Conservation (phyloP, 169 alveolate genomes). For the Theileria sp. region DNA sequence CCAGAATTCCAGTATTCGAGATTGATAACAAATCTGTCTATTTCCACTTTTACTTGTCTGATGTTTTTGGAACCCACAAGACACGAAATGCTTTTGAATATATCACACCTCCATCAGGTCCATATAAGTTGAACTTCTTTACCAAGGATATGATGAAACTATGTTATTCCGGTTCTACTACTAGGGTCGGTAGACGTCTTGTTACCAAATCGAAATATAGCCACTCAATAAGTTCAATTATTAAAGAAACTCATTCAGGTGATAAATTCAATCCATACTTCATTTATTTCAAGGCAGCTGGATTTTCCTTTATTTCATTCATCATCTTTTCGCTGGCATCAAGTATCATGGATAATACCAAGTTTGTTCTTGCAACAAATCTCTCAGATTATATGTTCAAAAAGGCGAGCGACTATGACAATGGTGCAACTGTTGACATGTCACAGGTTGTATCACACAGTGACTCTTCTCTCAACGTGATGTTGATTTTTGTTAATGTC, state of each 20-base stretch:
- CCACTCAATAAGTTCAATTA: neutral
- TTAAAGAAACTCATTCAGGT: neutral
- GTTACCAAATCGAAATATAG: neutral
- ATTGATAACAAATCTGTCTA: neutral
- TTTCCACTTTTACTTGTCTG: neutral
- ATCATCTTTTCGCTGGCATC: neutral
- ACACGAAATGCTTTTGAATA: neutral
- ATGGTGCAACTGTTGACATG: neutral
- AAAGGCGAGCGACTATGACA: neutral
- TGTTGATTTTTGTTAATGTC: neutral
- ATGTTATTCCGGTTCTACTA: neutral
- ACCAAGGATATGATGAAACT: neutral
- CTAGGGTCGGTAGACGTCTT: neutral
- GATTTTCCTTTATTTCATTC: neutral
- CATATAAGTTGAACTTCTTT: neutral
- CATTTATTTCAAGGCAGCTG: neutral
- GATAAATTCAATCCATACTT: conserved; percentile 13
- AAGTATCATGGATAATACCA: neutral
- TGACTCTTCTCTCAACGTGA: neutral
- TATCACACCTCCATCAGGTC: neutral
- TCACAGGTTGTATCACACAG: neutral
- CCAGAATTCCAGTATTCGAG: neutral
- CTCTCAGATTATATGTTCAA: neutral
- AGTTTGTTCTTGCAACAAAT: neutral
- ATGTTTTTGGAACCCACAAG: neutral